Evolutionary conservation across 2,329 filamentous ascomycete species (phyloP), one percentile per base, ranked within the genome.

Genomic region (Achaetomium macrosporum): DNA sequence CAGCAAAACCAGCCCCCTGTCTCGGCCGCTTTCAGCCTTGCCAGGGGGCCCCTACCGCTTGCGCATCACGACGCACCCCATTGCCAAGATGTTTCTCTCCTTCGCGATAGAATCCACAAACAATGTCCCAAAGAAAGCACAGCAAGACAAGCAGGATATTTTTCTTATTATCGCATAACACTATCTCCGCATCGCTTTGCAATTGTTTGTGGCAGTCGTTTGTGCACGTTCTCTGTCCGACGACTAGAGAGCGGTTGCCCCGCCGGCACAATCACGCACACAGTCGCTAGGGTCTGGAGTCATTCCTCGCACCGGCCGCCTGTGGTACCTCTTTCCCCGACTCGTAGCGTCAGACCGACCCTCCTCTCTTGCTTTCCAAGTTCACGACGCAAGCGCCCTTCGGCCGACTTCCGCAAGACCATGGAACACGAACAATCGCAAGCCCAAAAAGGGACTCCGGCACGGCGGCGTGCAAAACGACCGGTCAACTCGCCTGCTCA

Each of bases 401-500:
- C 43, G 35, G 44, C 53, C 40, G 19, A 25, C 39, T 43, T 50
- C 54, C 39, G 53, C 53, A 66, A 37, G 13, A 37, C 30, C 35
- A 56, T 54, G 66, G 37, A 56, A 45, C 48, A 37, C 29, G 35
- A 49, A 42, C 63, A 69, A 57, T 40, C 51, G 15, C 59, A 55
- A 33, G 51, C 43, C 61, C 59, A 68, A 48, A 55, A 52, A 62
- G 68, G 66, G 48, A 70, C 71, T 47, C 69, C 71, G 40, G 69
- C 65, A 57, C 63, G 73, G 60, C 69, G 74, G 64, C 65, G 71
- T 64, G 60, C 68, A 64, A 66, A 72, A 54, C 66, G 68, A 58
- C 65, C 61, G 58, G 59, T 68, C 40, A 68, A 66, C 48, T 62
- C 65, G 16, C 63, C 73, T 15, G 68, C 68, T 11, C 75, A 75